These are phyloP conservation scores for Trichosporon asahii DNA, from an alignment of 1,284 basidiomycete species.

Conservation along the genomic window DNA sequence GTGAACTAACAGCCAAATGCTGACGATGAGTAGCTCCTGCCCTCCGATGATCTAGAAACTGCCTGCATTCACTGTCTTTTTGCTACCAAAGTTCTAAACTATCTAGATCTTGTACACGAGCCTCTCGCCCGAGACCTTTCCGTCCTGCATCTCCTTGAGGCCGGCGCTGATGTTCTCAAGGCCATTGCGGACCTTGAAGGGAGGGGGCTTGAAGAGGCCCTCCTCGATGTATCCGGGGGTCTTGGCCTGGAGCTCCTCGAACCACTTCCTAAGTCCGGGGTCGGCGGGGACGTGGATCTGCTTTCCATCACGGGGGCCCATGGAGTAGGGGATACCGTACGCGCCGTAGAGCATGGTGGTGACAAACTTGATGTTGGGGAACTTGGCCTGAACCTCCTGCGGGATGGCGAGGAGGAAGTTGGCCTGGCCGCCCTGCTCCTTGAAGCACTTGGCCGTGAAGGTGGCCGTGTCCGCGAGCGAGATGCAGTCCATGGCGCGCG, in stretches of 20 bases:
- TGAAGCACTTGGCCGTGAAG: constrained; percentile 33
- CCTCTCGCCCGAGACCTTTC: constrained; percentile 23
- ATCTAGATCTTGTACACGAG: constrained; percentile 22
- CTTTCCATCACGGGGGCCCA: constrained; percentile 27
- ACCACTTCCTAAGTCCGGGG: constrained; percentile 29
- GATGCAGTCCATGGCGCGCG: constrained; percentile 40
- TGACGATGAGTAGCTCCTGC: no score
- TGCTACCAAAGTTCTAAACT: not conserved
- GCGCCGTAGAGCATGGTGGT: constrained; percentile 41
- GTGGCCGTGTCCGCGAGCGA: constrained; percentile 33
- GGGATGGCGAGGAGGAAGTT: constrained; percentile 32
- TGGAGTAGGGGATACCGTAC: constrained; percentile 24
- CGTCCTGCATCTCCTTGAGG: constrained; percentile 28
- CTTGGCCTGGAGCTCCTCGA: constrained; percentile 25
- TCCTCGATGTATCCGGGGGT: constrained; percentile 30
- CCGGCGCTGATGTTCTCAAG: constrained; percentile 34
- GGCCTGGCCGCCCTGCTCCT: constrained; percentile 31
- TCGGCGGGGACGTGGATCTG: constrained; percentile 26
- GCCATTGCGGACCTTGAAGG: constrained; percentile 30
- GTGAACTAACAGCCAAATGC: no score
- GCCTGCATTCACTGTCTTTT: not conserved
- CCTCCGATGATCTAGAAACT: not conserved
- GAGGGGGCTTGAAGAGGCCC: constrained; percentile 34
- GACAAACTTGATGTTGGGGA: constrained; percentile 31
- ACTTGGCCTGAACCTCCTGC: constrained; percentile 24